Evolutionary conservation across 306 rosid species (phyloP), one percentile per base, ranked within the genome.

Genomic region (Malus orientalis): DNA sequence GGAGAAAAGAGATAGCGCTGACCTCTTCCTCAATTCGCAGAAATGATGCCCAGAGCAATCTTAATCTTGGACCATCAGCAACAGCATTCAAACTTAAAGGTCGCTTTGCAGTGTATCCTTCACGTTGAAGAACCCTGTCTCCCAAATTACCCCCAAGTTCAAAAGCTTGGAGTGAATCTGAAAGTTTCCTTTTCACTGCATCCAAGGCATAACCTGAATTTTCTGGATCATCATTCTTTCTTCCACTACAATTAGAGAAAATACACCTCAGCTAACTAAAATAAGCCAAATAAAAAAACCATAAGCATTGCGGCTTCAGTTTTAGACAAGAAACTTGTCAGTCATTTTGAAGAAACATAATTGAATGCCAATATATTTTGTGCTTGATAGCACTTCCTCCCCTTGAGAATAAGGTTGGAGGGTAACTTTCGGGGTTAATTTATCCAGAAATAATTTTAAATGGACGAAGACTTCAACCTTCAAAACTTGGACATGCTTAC

Each of bases 1-100:
- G 67, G 60, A 77, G 73, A 87, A 77, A 45, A 61, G 81, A 75
- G 71, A 75, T 74, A 80, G 73, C 81, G 76, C 93, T 82, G 88
- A 77, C 98, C 96, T 90, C 90, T 85, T 92, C 86, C 90, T 92
- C 97, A 80, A 95, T 80, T 77, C 72, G 88, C 82, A 61, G 92
- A 85, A 92, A 92, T 70, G 95, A 76, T 79, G 88, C 87, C 93
- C 95, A 95, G 68, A 95, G 89, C 88, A 95, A 85, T 76, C 89
- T 82, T 76, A 95, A 81, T 85, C 93, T 89, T 44, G 98, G 92
- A 85, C 93, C 97, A 80, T 82, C 95, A 33, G 92, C 89, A 64
- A 95, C 78, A 74, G 97, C 98, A 78, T 81, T 95, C 87, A 95
- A 86, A 85, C 93, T 88, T 86, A 88, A 82, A 63, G 93, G 96